Evolutionary conservation across 495 filamentous ascomycete species (phyloP), one percentile per base, ranked within the genome.

Genomic region (Penicillium macrosclerotiorum): DNA sequence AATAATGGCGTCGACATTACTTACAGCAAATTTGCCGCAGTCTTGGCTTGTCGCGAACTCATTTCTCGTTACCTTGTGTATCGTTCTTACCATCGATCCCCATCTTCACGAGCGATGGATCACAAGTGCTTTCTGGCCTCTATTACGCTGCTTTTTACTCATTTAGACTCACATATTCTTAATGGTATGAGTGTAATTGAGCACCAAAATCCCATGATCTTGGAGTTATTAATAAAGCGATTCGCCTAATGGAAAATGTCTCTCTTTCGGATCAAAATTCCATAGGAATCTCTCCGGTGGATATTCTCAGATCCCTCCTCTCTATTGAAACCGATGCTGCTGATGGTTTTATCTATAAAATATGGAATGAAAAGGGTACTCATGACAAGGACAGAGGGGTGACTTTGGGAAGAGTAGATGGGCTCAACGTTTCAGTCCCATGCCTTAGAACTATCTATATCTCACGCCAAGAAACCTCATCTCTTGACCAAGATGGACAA

Each of bases 91-190:
- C 57, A 55, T 24, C 53, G 54, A n/a, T 55, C 63, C n/a, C 60
- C 64, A 30, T 55, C 69, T 39, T 78, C 74, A 59, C 73, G 75
- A 20, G 56, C 70, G 3, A 47, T 74, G 12, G 77, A 80, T 43
- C 77, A 76, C 36, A 68, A 77, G 47, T 73, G 54, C 13, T 79
- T 78, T 55, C 70, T 63, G 0, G 63, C 65, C 3, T 63, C 73
- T 14, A 57, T 74, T 3, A 45, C 72, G 5, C 58, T 80, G 13
- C 49, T 76, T 3, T 60, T 79, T n/a, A 60, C 68, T 13, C 64
- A 76, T 34, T 54, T 77, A 14, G 57, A 65, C 12, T 60, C 55
- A 45, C 64, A 67, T 37, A 35, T 55, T 12, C 49, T 52, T 3
- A 33, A 46, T 9, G 43, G 47, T 24, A 59, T 53, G 18, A 44